Conservation (phyloP, 257 asterid genomes). For the Nicotiana otophora region DNA sequence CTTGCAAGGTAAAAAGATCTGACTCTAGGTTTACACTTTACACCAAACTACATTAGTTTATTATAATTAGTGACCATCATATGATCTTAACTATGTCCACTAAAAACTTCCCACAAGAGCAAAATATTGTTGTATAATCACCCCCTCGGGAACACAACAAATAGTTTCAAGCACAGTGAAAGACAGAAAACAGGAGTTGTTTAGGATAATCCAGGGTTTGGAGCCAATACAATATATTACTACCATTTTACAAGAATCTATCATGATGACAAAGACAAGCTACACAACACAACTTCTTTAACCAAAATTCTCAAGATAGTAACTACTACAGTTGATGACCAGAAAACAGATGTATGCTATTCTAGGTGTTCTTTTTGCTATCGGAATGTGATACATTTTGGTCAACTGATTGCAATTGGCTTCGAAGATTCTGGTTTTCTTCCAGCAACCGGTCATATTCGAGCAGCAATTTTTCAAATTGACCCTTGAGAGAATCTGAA, state of each 20-base stretch:
- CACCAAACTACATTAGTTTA: not conserved
- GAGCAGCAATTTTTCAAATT: conserved; percentile 30
- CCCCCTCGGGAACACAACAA: not conserved
- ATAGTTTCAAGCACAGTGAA: not conserved
- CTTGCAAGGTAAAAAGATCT: not conserved
- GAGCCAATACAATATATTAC: not conserved
- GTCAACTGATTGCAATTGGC: conserved; percentile 30
- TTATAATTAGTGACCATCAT: not conserved
- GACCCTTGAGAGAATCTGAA: conserved; percentile 33
- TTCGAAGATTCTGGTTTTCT: conserved; percentile 44
- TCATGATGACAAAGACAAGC: not conserved
- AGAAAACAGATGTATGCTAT: not conserved
- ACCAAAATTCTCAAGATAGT: not conserved
- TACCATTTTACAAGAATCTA: not conserved
- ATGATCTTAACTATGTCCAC: not conserved
- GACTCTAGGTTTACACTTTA: not conserved
- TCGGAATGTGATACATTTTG: conserved; percentile 18
- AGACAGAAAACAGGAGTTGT: not conserved
- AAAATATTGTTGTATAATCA: not conserved
- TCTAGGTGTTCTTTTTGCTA: conserved; percentile 21
- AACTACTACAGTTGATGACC: not conserved
- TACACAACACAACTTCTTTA: not conserved
- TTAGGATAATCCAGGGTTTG: not conserved
- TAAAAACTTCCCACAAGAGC: not conserved
- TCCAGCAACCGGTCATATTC: conserved; percentile 34